Percentiles rank a stretch among this genome's conserved stretches.
phyloP scores from a whole-genome alignment of 495 filamentous ascomycete species.

The Xeromyces bisporus region DNA sequence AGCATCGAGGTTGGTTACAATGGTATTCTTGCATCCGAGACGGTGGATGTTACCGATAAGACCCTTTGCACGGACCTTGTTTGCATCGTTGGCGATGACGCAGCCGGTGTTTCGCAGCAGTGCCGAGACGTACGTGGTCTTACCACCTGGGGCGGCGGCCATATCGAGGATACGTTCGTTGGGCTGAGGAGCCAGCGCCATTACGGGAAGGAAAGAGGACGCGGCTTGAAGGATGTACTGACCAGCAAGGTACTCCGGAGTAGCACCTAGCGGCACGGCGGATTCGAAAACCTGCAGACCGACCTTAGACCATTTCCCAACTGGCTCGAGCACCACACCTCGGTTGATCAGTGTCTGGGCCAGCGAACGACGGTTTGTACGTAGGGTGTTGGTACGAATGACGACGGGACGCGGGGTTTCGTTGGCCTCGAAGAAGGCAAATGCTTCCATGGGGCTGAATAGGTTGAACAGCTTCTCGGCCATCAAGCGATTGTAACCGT shows the following conservation, averaged over 20 bases:
- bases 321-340: constrained; percentile 86
- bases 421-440: constrained; percentile 98
- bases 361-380: constrained; percentile 78
- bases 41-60: constrained; percentile 96
- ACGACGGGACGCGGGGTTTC: constrained; percentile 79
- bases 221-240: constrained; percentile 97
- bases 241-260: constrained; percentile 89
- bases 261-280: constrained; percentile 87
- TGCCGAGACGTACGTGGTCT: constrained; percentile 90
- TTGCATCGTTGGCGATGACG: constrained; percentile 93
- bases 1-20: constrained; percentile 90
- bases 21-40: constrained; percentile 78
- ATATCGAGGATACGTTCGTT: constrained; percentile 83
- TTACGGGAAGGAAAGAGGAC: constrained; percentile 91
- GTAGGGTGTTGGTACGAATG: constrained; percentile 84
- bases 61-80: constrained; percentile 84
- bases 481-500: constrained; percentile 70
- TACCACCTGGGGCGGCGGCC: constrained; percentile 95
- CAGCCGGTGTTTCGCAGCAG: constrained; percentile 97
- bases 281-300: constrained; percentile 92
- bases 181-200: constrained; percentile 90
- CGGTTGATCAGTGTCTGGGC: constrained; percentile 94
- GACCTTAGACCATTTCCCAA: constrained; percentile 97
- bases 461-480: constrained; percentile 79
- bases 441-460: constrained; percentile 85